Evolutionary conservation across 225 moss, liverwort and hornwort genomes (phyloP).

Genomic region (Ulota crispa): DNA sequence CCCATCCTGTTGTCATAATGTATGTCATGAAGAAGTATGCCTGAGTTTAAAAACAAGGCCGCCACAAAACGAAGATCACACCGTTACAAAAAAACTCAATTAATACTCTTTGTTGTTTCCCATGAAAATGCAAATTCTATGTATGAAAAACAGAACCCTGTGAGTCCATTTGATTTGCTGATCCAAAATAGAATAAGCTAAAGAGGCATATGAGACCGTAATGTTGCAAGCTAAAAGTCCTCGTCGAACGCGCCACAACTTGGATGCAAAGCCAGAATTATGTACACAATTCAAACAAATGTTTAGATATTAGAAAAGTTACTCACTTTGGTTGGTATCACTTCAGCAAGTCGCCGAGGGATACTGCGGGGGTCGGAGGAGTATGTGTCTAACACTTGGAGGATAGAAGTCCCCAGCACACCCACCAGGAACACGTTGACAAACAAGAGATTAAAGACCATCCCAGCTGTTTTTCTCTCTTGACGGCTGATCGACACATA

Average conservation of each 20-base stretch:
- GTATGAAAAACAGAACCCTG: neutral
- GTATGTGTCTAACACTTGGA: slow-evolving; percentile 47
- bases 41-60: slow-evolving; percentile 34
- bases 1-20: slow-evolving; percentile 96
- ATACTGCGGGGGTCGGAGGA: slow-evolving; percentile 62
- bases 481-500: slow-evolving; percentile 75
- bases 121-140: neutral
- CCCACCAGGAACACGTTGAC: slow-evolving; percentile 92
- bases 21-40: slow-evolving; percentile 97
- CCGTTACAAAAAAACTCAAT: neutral
- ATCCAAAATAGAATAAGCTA: neutral
- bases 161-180: neutral
- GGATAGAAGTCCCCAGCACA: slow-evolving; percentile 63
- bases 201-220: neutral
- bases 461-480: slow-evolving; percentile 69
- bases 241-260: neutral
- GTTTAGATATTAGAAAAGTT: neutral
- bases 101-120: neutral
- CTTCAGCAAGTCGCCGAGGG: slow-evolving; percentile 57
- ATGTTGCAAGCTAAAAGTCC: neutral
- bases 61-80: neutral
- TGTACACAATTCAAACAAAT: neutral
- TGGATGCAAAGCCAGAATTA: neutral
- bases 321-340: slow-evolving; percentile 58
- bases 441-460: slow-evolving; percentile 76